Evolutionary conservation across 1,284 basidiomycete genomes (phyloP), one percentile per base, ranked within the genome.

Genomic region (Tylopilus sp.): DNA sequence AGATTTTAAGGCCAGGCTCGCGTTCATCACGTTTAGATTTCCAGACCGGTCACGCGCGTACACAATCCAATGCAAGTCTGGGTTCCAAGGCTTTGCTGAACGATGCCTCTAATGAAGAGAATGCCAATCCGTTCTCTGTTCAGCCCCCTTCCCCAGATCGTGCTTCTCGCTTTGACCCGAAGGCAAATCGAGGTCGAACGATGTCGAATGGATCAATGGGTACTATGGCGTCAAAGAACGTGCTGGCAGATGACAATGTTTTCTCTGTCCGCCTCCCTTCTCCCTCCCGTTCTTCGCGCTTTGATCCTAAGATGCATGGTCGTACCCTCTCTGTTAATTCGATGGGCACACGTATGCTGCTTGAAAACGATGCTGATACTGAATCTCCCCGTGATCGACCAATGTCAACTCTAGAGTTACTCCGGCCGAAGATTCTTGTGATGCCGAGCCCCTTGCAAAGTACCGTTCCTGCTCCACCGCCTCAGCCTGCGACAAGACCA

Each of bases 381-480:
- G 75, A 83, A 22, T 80, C 81, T 32, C 72, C 76, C 52, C 82
- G 82, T 60, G 86, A 89, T 52, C 85, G 87, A 52, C 87, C 84
- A 33, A 89, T 89, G 72, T 92, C 92, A 10, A 91, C 90, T 19
- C 71, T 91, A 64, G 93, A 95, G 32, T 81, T 95, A 58, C 83
- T 95, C 76, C 85, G 93, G 38, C 93, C 93, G 2, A 95, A 95
- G 76, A 84, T 95, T 33, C 88, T 95, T 56, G 89, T 95, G 64
- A 95, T 95, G 93, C 93, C 93, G 18, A 94, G 92, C 71, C 93
- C 93, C 6, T 80, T 95, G 59, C 93, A 94, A 74, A 80, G 82
- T 53, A 74, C 80, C 16, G 72, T 75, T n/a, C 68, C 80, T n/a
- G 56, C 79, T 56, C 68, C 76, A 44, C 69, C 79, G 60, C 69